Conservation (phyloP, 2,329 filamentous ascomycete genomes). For the Epicoccum nigrum region DNA sequence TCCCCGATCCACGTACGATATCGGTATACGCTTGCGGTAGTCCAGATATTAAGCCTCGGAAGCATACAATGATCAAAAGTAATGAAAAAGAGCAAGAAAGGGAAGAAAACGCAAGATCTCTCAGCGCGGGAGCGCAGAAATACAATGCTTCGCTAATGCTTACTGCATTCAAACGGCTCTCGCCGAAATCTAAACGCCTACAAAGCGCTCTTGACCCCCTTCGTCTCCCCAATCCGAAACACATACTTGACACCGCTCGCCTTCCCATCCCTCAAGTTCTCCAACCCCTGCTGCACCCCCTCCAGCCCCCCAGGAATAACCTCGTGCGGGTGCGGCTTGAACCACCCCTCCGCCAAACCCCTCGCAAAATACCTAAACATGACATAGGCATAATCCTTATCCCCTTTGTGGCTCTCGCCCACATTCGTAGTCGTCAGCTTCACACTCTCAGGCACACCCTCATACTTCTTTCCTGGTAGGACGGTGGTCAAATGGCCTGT, state of each 20-base stretch:
- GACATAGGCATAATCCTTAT: constrained; percentile 53
- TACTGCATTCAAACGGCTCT: too few species aligned
- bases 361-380: constrained; percentile 54
- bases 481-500: constrained; percentile 48
- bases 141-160: too few species aligned
- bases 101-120: too few species aligned
- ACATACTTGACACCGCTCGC: constrained; percentile 70
- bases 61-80: too few species aligned
- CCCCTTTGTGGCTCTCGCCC: constrained; percentile 34
- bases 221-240: constrained; percentile 60
- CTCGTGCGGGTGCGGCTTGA: constrained; percentile 58
- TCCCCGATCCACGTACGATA: too few species aligned
- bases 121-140: too few species aligned
- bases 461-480: constrained; percentile 52
- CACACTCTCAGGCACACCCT: constrained; percentile 50
- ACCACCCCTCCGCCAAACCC: constrained; percentile 58
- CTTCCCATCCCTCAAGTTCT: constrained; percentile 64
- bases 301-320: constrained; percentile 61
- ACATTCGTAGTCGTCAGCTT: constrained; percentile 48
- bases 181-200: background rate
- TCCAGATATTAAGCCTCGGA: too few species aligned
- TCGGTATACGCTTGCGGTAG: too few species aligned
- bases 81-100: too few species aligned
- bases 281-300: constrained; percentile 60
- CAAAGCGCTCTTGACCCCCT: constrained; percentile 17